These are phyloP conservation scores for Cymbidium sinense DNA, from an alignment of 106 monocot genomes.

Conservation along the genomic window DNA sequence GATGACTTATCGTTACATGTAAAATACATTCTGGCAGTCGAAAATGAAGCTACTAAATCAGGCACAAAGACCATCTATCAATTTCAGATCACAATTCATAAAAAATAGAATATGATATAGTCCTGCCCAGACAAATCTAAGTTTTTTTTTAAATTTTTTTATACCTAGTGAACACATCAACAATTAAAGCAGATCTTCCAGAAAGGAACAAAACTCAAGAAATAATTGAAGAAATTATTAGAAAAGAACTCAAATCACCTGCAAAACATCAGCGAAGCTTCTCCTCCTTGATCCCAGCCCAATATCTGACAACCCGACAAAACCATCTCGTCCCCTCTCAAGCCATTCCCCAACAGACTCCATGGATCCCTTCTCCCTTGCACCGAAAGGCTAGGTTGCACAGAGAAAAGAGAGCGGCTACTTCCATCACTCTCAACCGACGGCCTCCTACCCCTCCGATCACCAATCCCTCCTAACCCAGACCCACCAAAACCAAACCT, in stretches of 20 bases:
- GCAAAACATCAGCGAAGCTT: conserved; percentile 58
- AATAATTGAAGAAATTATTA: conserved; percentile 1
- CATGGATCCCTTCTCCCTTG: conserved; percentile 1
- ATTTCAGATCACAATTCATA: too few species aligned
- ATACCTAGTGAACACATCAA: not conserved
- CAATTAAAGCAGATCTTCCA: not conserved
- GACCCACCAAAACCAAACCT: conserved; percentile 18
- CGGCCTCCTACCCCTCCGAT: conserved; percentile 15
- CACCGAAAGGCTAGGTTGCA: conserved; percentile 14
- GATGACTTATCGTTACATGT: not conserved
- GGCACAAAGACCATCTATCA: too few species aligned
- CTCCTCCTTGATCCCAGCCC: conserved; percentile 35
- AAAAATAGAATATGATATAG: too few species aligned
- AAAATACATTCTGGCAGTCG: not conserved
- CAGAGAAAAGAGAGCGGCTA: conserved; percentile 32
- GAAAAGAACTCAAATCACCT: conserved; percentile 23
- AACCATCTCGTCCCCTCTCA: conserved; percentile 26
- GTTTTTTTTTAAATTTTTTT: too few species aligned
- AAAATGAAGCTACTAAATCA: not conserved
- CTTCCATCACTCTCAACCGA: conserved; percentile 15
- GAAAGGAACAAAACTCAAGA: not conserved
- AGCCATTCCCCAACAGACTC: conserved; percentile 17
- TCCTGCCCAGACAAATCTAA: too few species aligned
- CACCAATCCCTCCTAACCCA: conserved; percentile 25
- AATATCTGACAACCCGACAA: conserved; percentile 30